phyloP scores from a whole-genome alignment of 495 filamentous ascomycete species.

The Monascus purpureus region DNA sequence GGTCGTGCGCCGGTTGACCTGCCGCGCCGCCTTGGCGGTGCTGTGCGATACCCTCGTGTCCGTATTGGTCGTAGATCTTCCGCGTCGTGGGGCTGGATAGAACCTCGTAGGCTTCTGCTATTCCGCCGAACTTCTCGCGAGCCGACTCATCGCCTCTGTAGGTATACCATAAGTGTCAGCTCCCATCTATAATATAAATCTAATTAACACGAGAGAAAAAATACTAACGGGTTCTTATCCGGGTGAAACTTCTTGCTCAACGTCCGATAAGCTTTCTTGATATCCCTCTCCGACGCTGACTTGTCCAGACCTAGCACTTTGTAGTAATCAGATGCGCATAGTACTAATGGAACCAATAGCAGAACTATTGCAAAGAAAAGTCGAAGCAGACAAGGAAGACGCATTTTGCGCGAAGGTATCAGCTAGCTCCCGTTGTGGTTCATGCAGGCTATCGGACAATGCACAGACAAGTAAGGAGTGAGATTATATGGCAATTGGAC shows the following conservation, averaged over 20 bases:
- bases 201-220: slow-evolving; percentile 3
- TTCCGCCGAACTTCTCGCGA: slow-evolving; percentile 83
- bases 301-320: slow-evolving; percentile 78
- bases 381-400: slow-evolving; percentile 3
- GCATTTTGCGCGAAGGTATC: slow-evolving; percentile 7
- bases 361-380: slow-evolving; percentile 12
- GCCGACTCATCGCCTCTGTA: slow-evolving; percentile 62
- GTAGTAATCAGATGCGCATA: slow-evolving; percentile 78
- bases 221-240: slow-evolving; percentile 90
- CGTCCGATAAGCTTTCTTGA: slow-evolving; percentile 90
- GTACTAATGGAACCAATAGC: slow-evolving; percentile 33
- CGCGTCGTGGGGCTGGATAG: slow-evolving; percentile 71
- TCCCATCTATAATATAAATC: too few species aligned
- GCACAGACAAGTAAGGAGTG: too few species aligned
- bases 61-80: slow-evolving; percentile 90
- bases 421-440: background rate
- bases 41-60: slow-evolving; percentile 78
- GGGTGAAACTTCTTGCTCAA: slow-evolving; percentile 95
- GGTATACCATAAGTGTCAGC: slow-evolving; percentile 1
- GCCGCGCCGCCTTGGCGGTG: slow-evolving; percentile 58
- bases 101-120: slow-evolving; percentile 93
- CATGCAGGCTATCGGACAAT: background rate
- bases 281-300: slow-evolving; percentile 71
- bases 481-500: too few species aligned
- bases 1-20: slow-evolving; percentile 54